Conservation (phyloP, 164 flowering plant genomes). For the Nymphaea thermarum region DNA sequence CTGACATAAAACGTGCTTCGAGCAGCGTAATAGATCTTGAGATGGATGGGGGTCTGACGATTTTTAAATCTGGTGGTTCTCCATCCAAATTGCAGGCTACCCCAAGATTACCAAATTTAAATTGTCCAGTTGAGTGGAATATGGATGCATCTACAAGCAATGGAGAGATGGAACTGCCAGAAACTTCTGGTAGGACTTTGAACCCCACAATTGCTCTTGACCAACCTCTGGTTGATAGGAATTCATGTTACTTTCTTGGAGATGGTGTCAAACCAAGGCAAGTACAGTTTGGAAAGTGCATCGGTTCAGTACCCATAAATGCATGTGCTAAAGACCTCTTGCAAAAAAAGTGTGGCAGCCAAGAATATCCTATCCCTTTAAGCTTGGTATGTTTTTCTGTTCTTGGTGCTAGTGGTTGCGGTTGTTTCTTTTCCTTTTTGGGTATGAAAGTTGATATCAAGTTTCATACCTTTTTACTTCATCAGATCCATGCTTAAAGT, state of each 20-base stretch:
- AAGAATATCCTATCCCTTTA: background rate
- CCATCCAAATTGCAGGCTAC: slow-evolving; percentile 6
- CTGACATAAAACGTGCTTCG: background rate
- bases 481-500: background rate
- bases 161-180: slow-evolving; percentile 4
- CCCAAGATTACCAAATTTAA: slow-evolving; percentile 9
- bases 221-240: background rate
- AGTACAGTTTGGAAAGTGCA: slow-evolving; percentile 4
- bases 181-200: slow-evolving; percentile 4
- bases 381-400: background rate
- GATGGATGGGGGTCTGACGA: slow-evolving; percentile 1
- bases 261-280: slow-evolving; percentile 3
- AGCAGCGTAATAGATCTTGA: background rate
- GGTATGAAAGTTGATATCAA: background rate
- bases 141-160: slow-evolving; percentile 4
- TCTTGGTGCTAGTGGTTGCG: background rate
- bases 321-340: slow-evolving; percentile 7
- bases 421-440: background rate
- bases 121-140: slow-evolving; percentile 8
- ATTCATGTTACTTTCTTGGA: slow-evolving; percentile 3
- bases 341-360: slow-evolving; percentile 13
- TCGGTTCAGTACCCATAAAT: slow-evolving; percentile 1
- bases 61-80: slow-evolving; percentile 2
- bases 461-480: background rate
- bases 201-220: slow-evolving; percentile 4